phyloP scores from a whole-genome alignment of 768 basidiomycete genomes.

The Auriscalpium vulgare region DNA sequence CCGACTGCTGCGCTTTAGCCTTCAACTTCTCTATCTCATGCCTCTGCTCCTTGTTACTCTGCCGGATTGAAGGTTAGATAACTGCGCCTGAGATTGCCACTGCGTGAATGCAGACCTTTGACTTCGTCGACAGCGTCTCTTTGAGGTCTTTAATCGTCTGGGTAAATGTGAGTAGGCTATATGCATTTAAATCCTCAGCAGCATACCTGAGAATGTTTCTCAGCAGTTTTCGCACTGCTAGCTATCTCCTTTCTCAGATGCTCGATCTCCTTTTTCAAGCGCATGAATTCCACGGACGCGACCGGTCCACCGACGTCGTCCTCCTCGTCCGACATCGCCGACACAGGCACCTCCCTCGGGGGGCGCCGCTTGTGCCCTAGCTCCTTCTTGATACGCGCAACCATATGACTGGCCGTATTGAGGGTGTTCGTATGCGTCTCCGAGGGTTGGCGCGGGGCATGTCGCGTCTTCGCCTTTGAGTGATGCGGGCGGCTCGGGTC shows the following conservation, averaged over 20 bases:
- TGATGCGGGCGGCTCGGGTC: not conserved
- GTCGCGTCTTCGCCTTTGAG: not conserved
- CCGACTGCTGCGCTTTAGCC: constrained; percentile 39
- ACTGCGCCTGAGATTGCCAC: not conserved
- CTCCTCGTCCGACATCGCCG: constrained; percentile 7
- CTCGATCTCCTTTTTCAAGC: constrained; percentile 51
- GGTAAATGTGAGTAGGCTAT: not conserved
- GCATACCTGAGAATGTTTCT: constrained; percentile 49
- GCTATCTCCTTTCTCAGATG: constrained; percentile 38
- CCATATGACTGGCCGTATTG: not conserved
- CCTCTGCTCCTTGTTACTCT: constrained; percentile 42
- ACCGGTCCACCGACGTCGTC: constrained; percentile 25
- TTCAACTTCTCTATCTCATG: constrained; percentile 36
- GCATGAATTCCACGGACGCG: constrained; percentile 42
- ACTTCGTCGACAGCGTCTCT: constrained; percentile 30
- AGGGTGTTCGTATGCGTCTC: not conserved
- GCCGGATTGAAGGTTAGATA: not conserved
- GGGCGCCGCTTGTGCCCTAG: not conserved
- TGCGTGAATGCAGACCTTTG: constrained; percentile 24
- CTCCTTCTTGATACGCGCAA: not conserved
- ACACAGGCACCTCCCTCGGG: not conserved
- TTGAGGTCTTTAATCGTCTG: constrained; percentile 50
- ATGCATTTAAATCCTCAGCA: not conserved
- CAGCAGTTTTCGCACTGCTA: constrained; percentile 41
- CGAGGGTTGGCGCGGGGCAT: not conserved